A percentile compares a stretch with the other conserved stretches of the same genome.
These are phyloP conservation scores for Euryodendron excelsum DNA, from an alignment of 148 eudicot species.

Conservation along the genomic window DNA sequence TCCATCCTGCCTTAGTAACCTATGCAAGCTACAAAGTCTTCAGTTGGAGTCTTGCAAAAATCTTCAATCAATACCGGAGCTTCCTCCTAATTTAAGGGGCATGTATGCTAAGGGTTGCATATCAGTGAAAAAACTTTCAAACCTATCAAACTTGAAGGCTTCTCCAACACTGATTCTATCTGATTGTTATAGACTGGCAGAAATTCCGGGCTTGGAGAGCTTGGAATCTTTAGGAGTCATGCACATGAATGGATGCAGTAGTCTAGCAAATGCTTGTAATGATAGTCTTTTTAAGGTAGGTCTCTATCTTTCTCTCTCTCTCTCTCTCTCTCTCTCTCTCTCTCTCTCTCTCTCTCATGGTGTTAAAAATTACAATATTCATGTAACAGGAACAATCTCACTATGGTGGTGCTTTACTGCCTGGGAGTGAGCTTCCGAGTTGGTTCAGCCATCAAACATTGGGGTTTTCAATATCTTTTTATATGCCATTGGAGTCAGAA, in stretches of 20 bases:
- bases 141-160: background rate
- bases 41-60: background rate
- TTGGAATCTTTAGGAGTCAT: background rate
- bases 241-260: background rate
- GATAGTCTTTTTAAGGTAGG: background rate
- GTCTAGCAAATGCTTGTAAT: background rate
- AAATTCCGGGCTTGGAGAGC: constrained; percentile 1
- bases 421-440: background rate
- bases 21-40: background rate
- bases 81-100: background rate
- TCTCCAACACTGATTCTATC: background rate
- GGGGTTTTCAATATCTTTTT: background rate
- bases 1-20: background rate
- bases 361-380: background rate
- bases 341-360: no score
- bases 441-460: background rate
- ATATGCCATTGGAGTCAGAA: background rate
- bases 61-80: background rate
- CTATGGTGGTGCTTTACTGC: background rate
- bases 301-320: constrained; percentile 2
- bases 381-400: background rate
- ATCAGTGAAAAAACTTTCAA: background rate
- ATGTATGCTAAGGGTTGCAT: background rate
- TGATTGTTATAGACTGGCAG: no score
- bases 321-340: no score